Conservation (phyloP, 176 grass and related monocot species). For the Carex cristatella region DNA sequence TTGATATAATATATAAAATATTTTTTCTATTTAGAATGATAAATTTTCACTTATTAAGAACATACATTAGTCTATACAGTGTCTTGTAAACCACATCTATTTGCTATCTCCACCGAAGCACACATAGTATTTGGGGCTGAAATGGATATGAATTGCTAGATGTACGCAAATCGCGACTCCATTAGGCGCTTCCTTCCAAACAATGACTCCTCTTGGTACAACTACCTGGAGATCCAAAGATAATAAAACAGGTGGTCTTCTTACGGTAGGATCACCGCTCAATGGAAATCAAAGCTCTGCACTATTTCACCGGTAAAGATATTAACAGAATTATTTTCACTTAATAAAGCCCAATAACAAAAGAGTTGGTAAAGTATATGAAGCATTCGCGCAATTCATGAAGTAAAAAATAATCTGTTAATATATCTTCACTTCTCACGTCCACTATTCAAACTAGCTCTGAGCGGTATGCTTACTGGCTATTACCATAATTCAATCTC, state of each 20-base stretch:
- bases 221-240: not conserved
- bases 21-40: not conserved
- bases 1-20: not conserved
- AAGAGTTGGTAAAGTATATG: no score
- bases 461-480: not conserved
- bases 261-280: not conserved
- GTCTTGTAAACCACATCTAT: not conserved
- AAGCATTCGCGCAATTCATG: no score
- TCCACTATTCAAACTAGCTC: not conserved
- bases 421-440: no score
- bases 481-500: not conserved
- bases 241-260: not conserved
- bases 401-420: no score
- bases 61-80: not conserved
- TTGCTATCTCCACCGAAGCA: not conserved
- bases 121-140: conserved; percentile 3
- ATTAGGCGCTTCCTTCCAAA: not conserved
- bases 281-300: not conserved
- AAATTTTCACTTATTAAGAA: not conserved
- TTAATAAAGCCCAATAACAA: no score
- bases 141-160: conserved; percentile 12
- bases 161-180: not conserved
- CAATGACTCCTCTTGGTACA: not conserved
- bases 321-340: no score
- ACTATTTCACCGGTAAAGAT: no score